Evolutionary conservation across 2,329 filamentous ascomycete genomes (phyloP).

Genomic region (Trichoderma sp.): DNA sequence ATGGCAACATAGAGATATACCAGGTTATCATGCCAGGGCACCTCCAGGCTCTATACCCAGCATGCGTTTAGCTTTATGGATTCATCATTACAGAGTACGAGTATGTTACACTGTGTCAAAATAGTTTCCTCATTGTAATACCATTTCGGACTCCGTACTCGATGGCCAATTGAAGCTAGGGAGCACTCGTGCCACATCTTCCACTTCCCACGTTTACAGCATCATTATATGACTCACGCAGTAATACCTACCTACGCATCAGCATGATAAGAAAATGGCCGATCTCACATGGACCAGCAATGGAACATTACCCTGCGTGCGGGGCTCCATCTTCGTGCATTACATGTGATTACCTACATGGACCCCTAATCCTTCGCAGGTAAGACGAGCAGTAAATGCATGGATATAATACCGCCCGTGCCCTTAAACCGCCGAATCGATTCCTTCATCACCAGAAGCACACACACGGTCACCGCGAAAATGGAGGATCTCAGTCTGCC

Average conservation of each 20-base stretch:
- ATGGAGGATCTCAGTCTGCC: constrained; percentile 42
- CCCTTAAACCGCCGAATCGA: not conserved
- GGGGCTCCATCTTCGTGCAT: constrained; percentile 10
- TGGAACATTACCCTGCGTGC: not conserved
- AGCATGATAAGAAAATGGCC: not conserved
- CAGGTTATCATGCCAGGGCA: not conserved
- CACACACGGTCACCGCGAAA: not conserved
- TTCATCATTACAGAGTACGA: not conserved
- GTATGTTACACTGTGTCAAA: not conserved
- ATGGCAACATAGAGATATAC: not conserved
- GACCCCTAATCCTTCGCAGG: not conserved
- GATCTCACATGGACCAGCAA: not conserved
- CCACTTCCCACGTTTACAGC: not conserved
- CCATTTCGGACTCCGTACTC: not conserved
- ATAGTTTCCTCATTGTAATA: not conserved
- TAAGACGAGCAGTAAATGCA: not conserved
- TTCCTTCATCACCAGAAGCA: not conserved
- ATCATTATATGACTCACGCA: not conserved
- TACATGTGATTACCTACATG: not conserved
- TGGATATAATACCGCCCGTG: not conserved
- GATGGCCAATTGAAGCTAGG: not conserved
- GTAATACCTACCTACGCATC: not conserved
- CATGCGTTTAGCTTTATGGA: not conserved
- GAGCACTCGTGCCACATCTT: not conserved
- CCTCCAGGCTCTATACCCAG: not conserved